Conservation (phyloP, 179 eudicot genomes). For the Silene noctiflora region DNA sequence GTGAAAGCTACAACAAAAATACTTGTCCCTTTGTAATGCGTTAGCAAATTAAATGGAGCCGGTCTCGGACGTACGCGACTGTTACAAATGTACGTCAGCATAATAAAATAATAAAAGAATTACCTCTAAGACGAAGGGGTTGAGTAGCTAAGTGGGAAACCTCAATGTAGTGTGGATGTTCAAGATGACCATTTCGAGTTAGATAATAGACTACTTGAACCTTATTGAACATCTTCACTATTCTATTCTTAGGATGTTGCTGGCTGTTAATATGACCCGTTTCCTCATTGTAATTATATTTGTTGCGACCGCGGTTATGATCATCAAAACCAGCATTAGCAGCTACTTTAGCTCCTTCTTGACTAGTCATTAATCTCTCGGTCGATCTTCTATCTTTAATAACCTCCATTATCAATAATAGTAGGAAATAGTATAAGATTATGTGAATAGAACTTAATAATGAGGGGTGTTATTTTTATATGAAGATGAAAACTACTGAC, state of each 20-base stretch:
- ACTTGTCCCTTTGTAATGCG: no score
- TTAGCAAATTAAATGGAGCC: no score
- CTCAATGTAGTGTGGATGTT: conserved; percentile 87
- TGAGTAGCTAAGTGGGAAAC: conserved; percentile 66
- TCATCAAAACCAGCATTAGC: neutral
- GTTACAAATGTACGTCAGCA: no score
- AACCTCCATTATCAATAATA: conserved; percentile 12
- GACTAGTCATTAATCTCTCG: neutral
- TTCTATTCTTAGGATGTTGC: neutral
- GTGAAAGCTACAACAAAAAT: neutral
- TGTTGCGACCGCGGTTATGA: neutral
- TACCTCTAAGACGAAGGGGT: conserved; percentile 58
- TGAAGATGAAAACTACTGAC: conserved; percentile 16
- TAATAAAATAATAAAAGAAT: neutral
- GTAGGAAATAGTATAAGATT: no score
- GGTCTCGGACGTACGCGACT: no score
- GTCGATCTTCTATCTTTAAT: conserved; percentile 14
- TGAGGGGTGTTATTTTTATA: neutral
- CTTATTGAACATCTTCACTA: conserved; percentile 42
- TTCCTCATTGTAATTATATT: neutral
- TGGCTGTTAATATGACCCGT: neutral
- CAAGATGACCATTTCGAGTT: conserved; percentile 79
- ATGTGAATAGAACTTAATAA: neutral
- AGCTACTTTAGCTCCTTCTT: neutral
- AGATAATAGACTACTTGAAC: conserved; percentile 88